A percentile compares a stretch with the other conserved stretches of the same genome.
These are phyloP conservation scores for Lecanicillium sp. DNA, from an alignment of 2,329 filamentous ascomycete genomes.

Conservation along the genomic window DNA sequence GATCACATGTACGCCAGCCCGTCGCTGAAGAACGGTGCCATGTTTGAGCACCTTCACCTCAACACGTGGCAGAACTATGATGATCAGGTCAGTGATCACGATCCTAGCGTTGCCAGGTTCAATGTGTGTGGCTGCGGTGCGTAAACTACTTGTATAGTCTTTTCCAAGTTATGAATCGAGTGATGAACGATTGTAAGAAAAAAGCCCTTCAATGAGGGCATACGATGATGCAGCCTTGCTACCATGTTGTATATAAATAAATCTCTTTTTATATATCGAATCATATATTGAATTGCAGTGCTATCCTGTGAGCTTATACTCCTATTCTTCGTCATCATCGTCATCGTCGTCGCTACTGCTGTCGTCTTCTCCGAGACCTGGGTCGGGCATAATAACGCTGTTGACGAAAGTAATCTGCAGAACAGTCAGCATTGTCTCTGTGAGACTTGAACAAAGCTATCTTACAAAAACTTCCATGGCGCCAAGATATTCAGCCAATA, in stretches of 20 bases:
- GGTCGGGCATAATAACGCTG: conserved; percentile 65
- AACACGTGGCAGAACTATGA: conserved; percentile 57
- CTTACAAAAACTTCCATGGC: conserved; percentile 75
- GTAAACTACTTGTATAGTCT: no score
- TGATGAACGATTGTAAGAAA: no score
- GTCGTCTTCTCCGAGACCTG: conserved; percentile 33
- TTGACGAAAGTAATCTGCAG: conserved; percentile 62
- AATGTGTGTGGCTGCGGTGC: conserved; percentile 43
- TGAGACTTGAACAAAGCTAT: conserved; percentile 13
- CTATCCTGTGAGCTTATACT: neutral
- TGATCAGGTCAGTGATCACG: conserved; percentile 57
- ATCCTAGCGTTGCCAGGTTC: conserved; percentile 56
- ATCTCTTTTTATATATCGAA: no score
- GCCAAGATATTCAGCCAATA: conserved; percentile 55
- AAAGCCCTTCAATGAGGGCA: neutral
- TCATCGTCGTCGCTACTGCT: conserved; percentile 26
- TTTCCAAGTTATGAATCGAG: no score
- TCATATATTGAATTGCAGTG: neutral
- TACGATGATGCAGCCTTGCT: no score
- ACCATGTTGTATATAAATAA: no score
- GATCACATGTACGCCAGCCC: conserved; percentile 63
- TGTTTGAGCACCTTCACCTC: conserved; percentile 61
- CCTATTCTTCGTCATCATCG: conserved; percentile 10
- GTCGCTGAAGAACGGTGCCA: conserved; percentile 32
- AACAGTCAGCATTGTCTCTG: conserved; percentile 1